These are phyloP conservation scores for Fragilaria crotonensis DNA, from an alignment of 108 stramenopile genomes.

Conservation along the genomic window DNA sequence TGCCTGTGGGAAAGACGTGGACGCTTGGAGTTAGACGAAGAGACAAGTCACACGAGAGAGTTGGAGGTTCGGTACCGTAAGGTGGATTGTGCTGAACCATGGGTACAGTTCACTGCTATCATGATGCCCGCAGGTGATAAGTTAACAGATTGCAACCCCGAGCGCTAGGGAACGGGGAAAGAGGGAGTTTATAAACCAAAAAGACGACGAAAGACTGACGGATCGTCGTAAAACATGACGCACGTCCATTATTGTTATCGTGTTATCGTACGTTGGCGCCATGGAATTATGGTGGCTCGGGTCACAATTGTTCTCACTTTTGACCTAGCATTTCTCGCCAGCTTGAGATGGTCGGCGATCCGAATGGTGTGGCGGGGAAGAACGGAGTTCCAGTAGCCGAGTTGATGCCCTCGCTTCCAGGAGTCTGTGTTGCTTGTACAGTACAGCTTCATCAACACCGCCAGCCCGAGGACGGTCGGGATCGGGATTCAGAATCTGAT, in stretches of 20 bases:
- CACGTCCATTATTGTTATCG: too few species aligned
- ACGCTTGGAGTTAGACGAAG: conserved; percentile 56
- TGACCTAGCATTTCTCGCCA: conserved; percentile 34
- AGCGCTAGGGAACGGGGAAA: conserved; percentile 41
- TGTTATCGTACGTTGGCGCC: too few species aligned
- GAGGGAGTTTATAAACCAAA: too few species aligned
- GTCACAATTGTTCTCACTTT: neutral
- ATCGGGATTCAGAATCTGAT: conserved; percentile 22
- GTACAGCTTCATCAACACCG: conserved; percentile 9
- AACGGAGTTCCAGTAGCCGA: conserved; percentile 48
- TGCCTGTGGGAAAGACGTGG: too few species aligned
- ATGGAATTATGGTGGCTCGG: neutral
- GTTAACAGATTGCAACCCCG: conserved; percentile 48
- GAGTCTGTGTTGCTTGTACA: conserved; percentile 12
- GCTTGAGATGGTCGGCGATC: conserved; percentile 30
- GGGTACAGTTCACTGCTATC: conserved; percentile 57
- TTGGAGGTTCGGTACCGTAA: conserved; percentile 42
- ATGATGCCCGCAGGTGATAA: conserved; percentile 38
- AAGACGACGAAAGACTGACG: too few species aligned
- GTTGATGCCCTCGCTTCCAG: conserved; percentile 12
- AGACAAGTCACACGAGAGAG: conserved; percentile 49
- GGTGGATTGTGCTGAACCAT: conserved; percentile 59
- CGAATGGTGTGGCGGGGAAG: conserved; percentile 62
- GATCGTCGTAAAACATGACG: too few species aligned
- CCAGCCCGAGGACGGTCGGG: neutral